Evolutionary conservation across 108 stramenopile species (phyloP), one percentile per base, ranked within the genome.

Genomic region (Craspedostauros australis): DNA sequence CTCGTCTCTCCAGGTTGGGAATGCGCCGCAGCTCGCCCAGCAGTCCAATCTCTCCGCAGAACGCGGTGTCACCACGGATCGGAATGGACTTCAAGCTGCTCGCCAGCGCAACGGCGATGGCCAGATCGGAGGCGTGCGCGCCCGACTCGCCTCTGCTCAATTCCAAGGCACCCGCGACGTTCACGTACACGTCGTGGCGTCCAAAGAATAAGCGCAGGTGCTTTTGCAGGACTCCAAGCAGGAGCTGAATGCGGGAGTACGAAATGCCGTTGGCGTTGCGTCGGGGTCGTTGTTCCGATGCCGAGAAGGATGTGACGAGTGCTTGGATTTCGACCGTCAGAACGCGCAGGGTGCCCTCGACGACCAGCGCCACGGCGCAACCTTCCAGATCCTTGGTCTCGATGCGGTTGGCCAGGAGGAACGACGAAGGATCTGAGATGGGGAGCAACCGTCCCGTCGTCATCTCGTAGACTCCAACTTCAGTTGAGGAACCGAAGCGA

Each of bases 1-100:
- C 52, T 14, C 91, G 60, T 45, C 82, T 80, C 31, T 89, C 81
- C 50, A 93, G 57, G 25, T 73, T 70, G n/a, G 70, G 54, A 16
- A 96, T 80, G 7, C 73, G 75, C 41, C 94, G 72, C 18, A 97
- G 56, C 53, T 95, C 94, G 18, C 96, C 96, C 39, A 86, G 48
- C 39, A 98, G 59, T 22, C 94, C 96, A 4, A 96, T 75, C 60
- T 98, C 94, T 4, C 95, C 96, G n/a, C 94, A 70, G 63, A 94
- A 95, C 19, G 77, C 91, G n/a, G 94, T 94, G 72, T 93, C 96
- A 2, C 76, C 60, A 46, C 94, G 70, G n/a, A 93, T 77, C 5
- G 91, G 74, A 24, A 94, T 82, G 14, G 68, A 68, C 4, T 71
- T 31, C 5, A 86, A 60, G 54, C 88, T 91, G 46, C 86, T 89